Conservation (phyloP, 352 stramenopile species). For the Pythium plurisporium region DNA sequence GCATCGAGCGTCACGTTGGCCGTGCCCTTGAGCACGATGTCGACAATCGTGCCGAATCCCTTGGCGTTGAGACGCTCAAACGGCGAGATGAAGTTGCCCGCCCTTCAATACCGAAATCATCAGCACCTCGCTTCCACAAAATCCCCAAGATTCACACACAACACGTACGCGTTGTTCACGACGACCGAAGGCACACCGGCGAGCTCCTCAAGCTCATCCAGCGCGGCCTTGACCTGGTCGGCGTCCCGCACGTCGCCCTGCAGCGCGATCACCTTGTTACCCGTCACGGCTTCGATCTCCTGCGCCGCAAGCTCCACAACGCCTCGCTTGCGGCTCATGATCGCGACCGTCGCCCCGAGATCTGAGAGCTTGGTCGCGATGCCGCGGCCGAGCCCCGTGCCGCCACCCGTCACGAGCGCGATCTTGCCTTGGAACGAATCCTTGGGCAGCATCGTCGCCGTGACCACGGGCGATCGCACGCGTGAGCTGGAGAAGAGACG, state of each 20-base stretch:
- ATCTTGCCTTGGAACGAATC: constrained; percentile 76
- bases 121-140: background rate
- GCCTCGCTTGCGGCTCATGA: constrained; percentile 92
- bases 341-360: constrained; percentile 90
- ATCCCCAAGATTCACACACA: constrained; percentile 46
- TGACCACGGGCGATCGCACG: constrained; percentile 31
- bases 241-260: constrained; percentile 88
- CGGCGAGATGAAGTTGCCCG: constrained; percentile 94
- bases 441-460: constrained; percentile 61
- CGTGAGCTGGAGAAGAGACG: constrained; percentile 15
- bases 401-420: constrained; percentile 93
- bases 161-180: constrained; percentile 60
- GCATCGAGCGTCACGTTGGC: constrained; percentile 81
- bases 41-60: constrained; percentile 95
- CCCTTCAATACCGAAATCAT: constrained; percentile 33
- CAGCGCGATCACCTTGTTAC: constrained; percentile 60
- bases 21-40: constrained; percentile 91
- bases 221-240: constrained; percentile 80
- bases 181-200: constrained; percentile 73
- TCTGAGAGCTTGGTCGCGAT: constrained; percentile 91
- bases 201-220: constrained; percentile 68
- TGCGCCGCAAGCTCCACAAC: constrained; percentile 87
- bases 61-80: constrained; percentile 91
- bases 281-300: constrained; percentile 66
- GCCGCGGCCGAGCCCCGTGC: constrained; percentile 93